These are phyloP conservation scores for Pythium graminicola DNA, from an alignment of 352 stramenopile species.

Conservation along the genomic window DNA sequence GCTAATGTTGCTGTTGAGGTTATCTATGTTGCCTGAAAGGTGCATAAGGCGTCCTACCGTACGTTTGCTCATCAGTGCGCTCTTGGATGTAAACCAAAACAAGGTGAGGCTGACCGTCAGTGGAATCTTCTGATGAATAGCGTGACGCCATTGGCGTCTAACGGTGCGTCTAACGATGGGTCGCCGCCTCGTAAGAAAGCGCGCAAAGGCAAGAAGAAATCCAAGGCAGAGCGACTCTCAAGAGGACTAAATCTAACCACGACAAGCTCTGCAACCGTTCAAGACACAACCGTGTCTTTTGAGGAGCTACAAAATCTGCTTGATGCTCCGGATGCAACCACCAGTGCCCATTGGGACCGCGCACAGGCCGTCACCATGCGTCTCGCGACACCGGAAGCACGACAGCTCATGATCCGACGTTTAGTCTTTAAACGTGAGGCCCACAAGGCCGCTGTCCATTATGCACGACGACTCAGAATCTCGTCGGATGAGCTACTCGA, in stretches of 20 bases:
- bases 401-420: conserved; percentile 28
- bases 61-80: neutral
- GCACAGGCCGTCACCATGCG: conserved; percentile 49
- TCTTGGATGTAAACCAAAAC: conserved; percentile 3
- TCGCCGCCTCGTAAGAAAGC: conserved; percentile 19
- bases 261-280: neutral
- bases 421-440: conserved; percentile 35
- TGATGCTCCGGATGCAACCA: conserved; percentile 14
- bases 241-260: conserved; percentile 4
- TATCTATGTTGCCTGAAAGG: neutral
- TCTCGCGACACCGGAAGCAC: conserved; percentile 30
- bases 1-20: too few relatives aligned
- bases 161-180: neutral
- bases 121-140: neutral
- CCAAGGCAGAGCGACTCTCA: conserved; percentile 41
- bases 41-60: neutral
- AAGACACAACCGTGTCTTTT: conserved; percentile 1
- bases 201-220: conserved; percentile 31
- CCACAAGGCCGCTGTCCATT: conserved; percentile 56
- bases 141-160: neutral
- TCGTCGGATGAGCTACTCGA: conserved; percentile 27
- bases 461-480: conserved; percentile 49
- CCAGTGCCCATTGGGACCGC: conserved; percentile 50
- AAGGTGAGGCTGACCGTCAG: neutral
- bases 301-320: conserved; percentile 26